Base-by-base conservation (phyloP, 306 rosid genomes). In the Leucaena leucocephala region DNA sequence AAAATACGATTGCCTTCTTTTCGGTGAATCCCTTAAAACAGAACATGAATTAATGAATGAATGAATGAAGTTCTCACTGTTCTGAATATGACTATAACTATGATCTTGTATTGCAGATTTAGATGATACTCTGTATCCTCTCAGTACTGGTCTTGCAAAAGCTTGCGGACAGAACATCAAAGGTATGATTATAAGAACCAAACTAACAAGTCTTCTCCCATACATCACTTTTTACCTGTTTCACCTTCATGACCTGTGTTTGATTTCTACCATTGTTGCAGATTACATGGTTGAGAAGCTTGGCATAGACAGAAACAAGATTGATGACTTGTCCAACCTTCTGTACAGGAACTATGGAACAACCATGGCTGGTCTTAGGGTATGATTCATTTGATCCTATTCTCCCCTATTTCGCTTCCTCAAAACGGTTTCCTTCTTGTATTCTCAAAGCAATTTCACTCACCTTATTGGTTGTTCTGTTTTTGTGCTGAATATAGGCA, bases 341-440 rank as follows among this genome's bases (percentile, higher is more conserved):
- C 92, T 92, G 35, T 92, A 95, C 88, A 92, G 85, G 83, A 88
- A 92, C 65, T 95, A 91, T 77, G 98, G 98, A 77, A 95, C 98
- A 44, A 92, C 98, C 71, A 95, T 93, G 98, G 97, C 99, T 82
- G 98, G 99, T 71, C 89, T 95, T 38, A 90, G 96, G 98, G 98
- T 95, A 92, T 57, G 75, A 27, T 65, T 79, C 68, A 63, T 35
- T 71, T 67, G 72, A 27, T 46, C 27, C 9, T 27, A 27, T 27
- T 27, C n/a, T n/a, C 8, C 4, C 22, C 0, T n/a, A 3, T 12
- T 46, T 65, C 27, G 27, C 27, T 40, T 70, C 5, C 39, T 7
- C 48, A 77, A 27, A 57, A 58, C 10, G 36, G 36, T 58, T 58
- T 22, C 27, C 27, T 27, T 27, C 15, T 67, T 42, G 0, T n/a